phyloP scores from a whole-genome alignment of 257 asterid species.

The Galeopsis tetrahit region DNA sequence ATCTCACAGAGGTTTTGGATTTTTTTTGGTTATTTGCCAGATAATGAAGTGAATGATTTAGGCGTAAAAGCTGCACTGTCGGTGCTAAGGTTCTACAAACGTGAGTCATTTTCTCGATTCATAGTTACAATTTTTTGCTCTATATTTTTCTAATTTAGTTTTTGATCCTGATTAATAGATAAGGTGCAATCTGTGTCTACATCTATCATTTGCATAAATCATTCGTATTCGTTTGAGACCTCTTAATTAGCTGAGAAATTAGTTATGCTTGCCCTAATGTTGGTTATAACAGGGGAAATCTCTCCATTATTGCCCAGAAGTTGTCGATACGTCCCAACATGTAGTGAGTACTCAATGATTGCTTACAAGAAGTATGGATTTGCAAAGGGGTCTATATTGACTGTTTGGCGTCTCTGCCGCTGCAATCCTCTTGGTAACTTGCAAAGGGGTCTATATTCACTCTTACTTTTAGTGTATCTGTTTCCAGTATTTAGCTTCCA shows the following conservation, averaged over 20 bases:
- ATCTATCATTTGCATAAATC: background rate
- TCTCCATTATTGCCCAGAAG: conserved; percentile 86
- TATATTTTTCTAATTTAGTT: conserved; percentile 3
- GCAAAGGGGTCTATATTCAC: too few species aligned
- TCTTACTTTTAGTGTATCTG: background rate
- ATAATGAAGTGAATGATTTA: conserved; percentile 56
- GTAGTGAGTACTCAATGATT: conserved; percentile 95
- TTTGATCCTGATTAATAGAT: conserved; percentile 3
- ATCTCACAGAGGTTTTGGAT: background rate
- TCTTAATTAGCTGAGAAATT: background rate
- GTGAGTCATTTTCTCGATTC: conserved; percentile 45
- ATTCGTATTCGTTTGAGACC: background rate
- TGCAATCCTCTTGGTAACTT: conserved; percentile 86
- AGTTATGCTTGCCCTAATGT: conserved; percentile 18
- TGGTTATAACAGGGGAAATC: conserved; percentile 71
- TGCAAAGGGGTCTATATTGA: conserved; percentile 72
- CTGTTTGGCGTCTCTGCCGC: conserved; percentile 91
- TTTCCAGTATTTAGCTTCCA: background rate
- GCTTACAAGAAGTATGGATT: conserved; percentile 94
- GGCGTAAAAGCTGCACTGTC: conserved; percentile 83
- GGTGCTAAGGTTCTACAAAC: conserved; percentile 78
- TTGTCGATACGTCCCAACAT: conserved; percentile 85
- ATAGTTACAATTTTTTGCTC: background rate
- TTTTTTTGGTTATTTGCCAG: conserved; percentile 45
- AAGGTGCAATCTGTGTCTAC: background rate